Evolutionary conservation across 208 protist species (phyloP), one percentile per base, ranked within the genome.

Genomic region (Acanthamoeba triangularis): DNA sequence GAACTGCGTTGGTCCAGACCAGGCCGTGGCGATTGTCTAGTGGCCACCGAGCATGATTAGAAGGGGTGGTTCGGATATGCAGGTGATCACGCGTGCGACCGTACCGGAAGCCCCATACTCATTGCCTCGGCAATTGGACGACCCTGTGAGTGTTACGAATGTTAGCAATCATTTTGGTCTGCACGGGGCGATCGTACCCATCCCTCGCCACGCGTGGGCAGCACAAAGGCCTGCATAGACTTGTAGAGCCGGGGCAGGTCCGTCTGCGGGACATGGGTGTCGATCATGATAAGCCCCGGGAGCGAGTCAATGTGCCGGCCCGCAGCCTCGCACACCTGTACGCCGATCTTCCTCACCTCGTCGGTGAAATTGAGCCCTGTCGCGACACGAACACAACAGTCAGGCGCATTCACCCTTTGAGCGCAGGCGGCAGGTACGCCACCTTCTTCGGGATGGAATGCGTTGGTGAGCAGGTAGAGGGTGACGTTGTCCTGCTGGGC

Each of bases 141-240:
- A 97, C 98, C 97, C 87, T 93, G 87, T 7, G 7, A 85, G 2
- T 49, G 8, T 49, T 41, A 93, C 1, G 5, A 72, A 76, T 69
- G 65, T 56, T 4, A 56, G 30, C 35, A 11, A 14, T 78, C 8
- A 20, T 1, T 25, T 0, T 1, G 20, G 35, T 1, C 7, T 1
- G 2, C 1, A 78, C 10, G 5, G 20, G 11, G 10, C 2, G 20
- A 28, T 54, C 44, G 14, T 76, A 93, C 90, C 90, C 90, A 98
- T 37, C 98, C 98, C 88, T 98, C 98, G 30, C 97, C 98, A 23
- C 97, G 97, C 8, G 96, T 97, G 16, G 98, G 98, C 14, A 99
- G 94, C 16, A 99, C 98, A 95, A 99, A 99, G 35, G 96, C 97
- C 94, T 99, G 96, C 20, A 95, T 95, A n/a, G 95, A 95, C 28